phyloP scores from a whole-genome alignment of 495 filamentous ascomycete species.

The Tuber microsphaerosporum region DNA sequence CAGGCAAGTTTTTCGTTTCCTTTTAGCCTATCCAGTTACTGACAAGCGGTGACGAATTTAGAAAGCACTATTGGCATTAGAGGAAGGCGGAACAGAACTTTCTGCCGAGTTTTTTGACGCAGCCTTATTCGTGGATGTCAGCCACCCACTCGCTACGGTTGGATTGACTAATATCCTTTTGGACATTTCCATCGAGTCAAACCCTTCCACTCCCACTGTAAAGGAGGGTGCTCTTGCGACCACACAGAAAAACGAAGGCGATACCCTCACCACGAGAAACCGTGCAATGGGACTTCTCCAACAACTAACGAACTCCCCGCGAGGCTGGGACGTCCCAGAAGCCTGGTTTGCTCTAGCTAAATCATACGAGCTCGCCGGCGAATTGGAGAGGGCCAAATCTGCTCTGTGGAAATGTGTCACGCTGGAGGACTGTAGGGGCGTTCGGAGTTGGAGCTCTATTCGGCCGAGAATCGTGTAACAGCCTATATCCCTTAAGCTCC shows the following conservation, averaged over 20 bases:
- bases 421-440: slow-evolving; percentile 60
- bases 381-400: slow-evolving; percentile 73
- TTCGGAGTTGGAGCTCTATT: slow-evolving; percentile 44
- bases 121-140: slow-evolving; percentile 63
- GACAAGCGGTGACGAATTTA: slow-evolving; percentile 38
- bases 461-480: slow-evolving; percentile 26
- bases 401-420: slow-evolving; percentile 73
- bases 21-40: not conserved
- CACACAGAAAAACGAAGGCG: slow-evolving; percentile 15
- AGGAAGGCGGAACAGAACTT: slow-evolving; percentile 55
- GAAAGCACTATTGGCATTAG: slow-evolving; percentile 61
- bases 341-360: slow-evolving; percentile 90
- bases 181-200: slow-evolving; percentile 11
- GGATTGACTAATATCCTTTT: slow-evolving; percentile 75
- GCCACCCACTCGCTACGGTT: slow-evolving; percentile 79
- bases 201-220: not conserved
- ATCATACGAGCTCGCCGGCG: slow-evolving; percentile 75
- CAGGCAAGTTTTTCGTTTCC: slow-evolving; percentile 29
- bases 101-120: slow-evolving; percentile 71
- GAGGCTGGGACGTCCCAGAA: slow-evolving; percentile 84
- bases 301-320: slow-evolving; percentile 71
- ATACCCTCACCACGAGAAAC: slow-evolving; percentile 69
- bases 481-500: not conserved
- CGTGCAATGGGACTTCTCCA: slow-evolving; percentile 77
- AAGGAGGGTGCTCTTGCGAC: slow-evolving; percentile 7